Conservation (phyloP, 1,284 basidiomycete genomes). For the Leccinum subrobustum region DNA sequence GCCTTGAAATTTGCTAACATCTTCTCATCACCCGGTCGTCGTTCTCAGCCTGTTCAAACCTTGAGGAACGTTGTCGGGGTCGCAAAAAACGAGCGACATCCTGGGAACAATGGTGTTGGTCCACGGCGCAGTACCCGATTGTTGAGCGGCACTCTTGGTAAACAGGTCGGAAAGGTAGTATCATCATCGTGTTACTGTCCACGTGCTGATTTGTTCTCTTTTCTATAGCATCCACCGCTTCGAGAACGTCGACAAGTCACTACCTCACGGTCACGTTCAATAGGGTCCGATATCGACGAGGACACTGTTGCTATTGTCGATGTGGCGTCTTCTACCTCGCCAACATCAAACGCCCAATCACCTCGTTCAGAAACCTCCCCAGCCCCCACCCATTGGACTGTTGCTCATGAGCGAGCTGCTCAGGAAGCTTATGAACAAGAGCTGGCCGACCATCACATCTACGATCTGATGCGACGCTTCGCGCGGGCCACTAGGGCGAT, state of each 20-base stretch:
- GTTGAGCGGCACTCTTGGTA: slow-evolving; percentile 51
- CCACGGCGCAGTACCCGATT: slow-evolving; percentile 71
- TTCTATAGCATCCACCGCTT: slow-evolving; percentile 41
- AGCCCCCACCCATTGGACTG: slow-evolving; percentile 55
- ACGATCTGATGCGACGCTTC: slow-evolving; percentile 78
- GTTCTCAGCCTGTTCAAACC: slow-evolving; percentile 65
- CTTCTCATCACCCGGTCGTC: slow-evolving; percentile 76
- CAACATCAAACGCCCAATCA: slow-evolving; percentile 56
- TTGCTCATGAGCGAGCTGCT: slow-evolving; percentile 60
- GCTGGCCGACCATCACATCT: slow-evolving; percentile 79
- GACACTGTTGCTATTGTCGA: slow-evolving; percentile 46
- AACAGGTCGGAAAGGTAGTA: slow-evolving; percentile 44
- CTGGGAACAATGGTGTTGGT: slow-evolving; percentile 39
- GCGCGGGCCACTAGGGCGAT: slow-evolving; percentile 74
- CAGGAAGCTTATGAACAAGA: slow-evolving; percentile 71
- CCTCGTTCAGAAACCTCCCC: slow-evolving; percentile 61
- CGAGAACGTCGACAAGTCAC: slow-evolving; percentile 57
- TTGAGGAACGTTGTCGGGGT: slow-evolving; percentile 46
- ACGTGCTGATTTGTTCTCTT: slow-evolving; percentile 14
- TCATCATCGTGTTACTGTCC: background rate
- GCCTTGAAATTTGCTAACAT: slow-evolving; percentile 76
- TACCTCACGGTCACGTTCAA: slow-evolving; percentile 54
- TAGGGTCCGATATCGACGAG: slow-evolving; percentile 70
- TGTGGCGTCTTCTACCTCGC: slow-evolving; percentile 57
- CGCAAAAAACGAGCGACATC: slow-evolving; percentile 51